These are phyloP conservation scores for Spatholobus suberectus DNA, from an alignment of 306 rosid species.

Conservation along the genomic window DNA sequence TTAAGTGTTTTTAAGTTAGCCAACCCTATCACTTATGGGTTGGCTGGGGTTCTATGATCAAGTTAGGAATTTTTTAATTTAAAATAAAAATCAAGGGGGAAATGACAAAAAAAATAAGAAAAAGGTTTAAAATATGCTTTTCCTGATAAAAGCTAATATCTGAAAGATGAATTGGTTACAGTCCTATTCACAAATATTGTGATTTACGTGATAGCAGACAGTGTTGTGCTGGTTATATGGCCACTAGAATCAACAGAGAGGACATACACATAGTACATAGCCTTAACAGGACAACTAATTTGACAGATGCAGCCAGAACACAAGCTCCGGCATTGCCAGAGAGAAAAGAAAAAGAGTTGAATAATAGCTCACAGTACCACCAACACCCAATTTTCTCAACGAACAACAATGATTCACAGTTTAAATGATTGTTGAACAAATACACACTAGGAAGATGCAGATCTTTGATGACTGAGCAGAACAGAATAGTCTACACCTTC, in stretches of 20 bases:
- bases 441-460: neutral
- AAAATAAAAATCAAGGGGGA: no score
- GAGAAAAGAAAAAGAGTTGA: no score
- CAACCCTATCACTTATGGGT: neutral
- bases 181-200: neutral
- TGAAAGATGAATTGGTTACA: no score
- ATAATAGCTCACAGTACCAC: no score
- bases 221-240: neutral
- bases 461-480: neutral
- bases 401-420: neutral
- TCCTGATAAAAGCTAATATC: no score
- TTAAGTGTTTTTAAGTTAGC: neutral
- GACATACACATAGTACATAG: neutral
- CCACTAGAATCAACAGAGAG: neutral
- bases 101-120: neutral
- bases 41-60: neutral
- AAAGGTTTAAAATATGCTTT: neutral
- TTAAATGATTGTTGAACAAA: neutral
- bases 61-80: neutral
- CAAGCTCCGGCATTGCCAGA: no score
- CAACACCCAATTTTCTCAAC: neutral
- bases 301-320: no score
- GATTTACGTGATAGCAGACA: neutral
- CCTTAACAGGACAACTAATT: neutral
- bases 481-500: neutral